Evolutionary conservation across 2,329 filamentous ascomycete genomes (phyloP).

Genomic region (Cryphonectria carpinicola): DNA sequence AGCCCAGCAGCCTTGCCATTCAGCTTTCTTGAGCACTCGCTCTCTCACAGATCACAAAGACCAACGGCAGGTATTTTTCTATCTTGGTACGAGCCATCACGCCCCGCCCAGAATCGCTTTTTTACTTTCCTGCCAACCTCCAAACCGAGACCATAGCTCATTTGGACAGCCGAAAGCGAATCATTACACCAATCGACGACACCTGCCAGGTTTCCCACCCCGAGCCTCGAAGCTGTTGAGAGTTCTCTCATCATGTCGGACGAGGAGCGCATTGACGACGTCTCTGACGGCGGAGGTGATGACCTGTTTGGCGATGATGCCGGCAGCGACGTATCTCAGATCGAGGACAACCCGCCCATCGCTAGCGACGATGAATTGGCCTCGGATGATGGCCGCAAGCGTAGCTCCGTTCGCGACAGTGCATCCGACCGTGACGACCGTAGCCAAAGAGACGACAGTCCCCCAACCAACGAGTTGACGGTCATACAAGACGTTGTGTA

Average conservation of each 20-base stretch:
- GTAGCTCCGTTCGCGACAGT: constrained; percentile 9
- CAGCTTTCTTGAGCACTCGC: background rate
- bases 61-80: background rate
- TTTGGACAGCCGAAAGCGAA: background rate
- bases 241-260: constrained; percentile 53
- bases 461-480: constrained; percentile 25
- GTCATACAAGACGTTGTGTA: constrained; percentile 59
- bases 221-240: background rate
- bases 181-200: background rate
- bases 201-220: no score
- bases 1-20: constrained; percentile 14
- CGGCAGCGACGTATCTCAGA: constrained; percentile 60
- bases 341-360: constrained; percentile 28
- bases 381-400: constrained; percentile 43
- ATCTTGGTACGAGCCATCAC: no score
- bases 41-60: background rate
- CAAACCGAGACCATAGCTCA: background rate
- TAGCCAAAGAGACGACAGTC: constrained; percentile 40
- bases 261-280: constrained; percentile 52
- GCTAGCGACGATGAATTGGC: constrained; percentile 62
- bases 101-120: background rate
- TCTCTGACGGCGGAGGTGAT: constrained; percentile 59
- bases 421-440: constrained; percentile 31
- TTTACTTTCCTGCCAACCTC: background rate
- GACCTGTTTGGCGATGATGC: constrained; percentile 66